These are phyloP conservation scores for Serendipita sp. DNA, from an alignment of 768 basidiomycete species.

Conservation along the genomic window DNA sequence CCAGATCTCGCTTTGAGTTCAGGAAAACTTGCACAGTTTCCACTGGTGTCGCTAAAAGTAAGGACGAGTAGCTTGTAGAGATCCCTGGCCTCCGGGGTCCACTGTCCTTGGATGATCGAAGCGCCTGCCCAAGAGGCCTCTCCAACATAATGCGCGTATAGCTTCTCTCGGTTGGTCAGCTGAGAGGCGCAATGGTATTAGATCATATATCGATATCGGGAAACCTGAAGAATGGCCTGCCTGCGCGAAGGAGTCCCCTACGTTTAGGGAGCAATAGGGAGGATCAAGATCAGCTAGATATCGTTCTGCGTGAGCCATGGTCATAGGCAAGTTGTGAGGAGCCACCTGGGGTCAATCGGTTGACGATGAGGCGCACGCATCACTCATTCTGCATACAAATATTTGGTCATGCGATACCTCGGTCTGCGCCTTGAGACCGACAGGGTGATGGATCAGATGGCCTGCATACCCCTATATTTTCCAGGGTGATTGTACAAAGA, in stretches of 20 bases:
- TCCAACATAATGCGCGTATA: conserved; percentile 58
- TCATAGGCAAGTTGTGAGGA: neutral
- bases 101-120: conserved; percentile 71
- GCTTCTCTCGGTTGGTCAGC: conserved; percentile 52
- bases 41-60: conserved; percentile 10
- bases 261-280: conserved; percentile 60
- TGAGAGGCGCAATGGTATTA: neutral
- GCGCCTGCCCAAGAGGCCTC: conserved; percentile 73
- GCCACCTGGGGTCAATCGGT: neutral
- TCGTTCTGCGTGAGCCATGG: conserved; percentile 27
- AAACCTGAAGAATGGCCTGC: conserved; percentile 28
- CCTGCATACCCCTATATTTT: too few species aligned
- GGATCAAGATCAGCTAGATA: conserved; percentile 62
- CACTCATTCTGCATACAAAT: neutral
- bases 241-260: conserved; percentile 51
- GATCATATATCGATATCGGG: conserved; percentile 5
- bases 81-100: conserved; percentile 47
- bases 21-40: conserved; percentile 28
- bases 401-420: neutral
- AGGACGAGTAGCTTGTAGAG: conserved; percentile 17
- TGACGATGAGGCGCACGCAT: neutral
- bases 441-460: too few species aligned
- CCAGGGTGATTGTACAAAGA: too few species aligned
- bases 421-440: too few species aligned
- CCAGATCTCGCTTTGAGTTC: conserved; percentile 38